Conservation (phyloP, 2,329 filamentous ascomycete genomes). For the Penicillium sp. region DNA sequence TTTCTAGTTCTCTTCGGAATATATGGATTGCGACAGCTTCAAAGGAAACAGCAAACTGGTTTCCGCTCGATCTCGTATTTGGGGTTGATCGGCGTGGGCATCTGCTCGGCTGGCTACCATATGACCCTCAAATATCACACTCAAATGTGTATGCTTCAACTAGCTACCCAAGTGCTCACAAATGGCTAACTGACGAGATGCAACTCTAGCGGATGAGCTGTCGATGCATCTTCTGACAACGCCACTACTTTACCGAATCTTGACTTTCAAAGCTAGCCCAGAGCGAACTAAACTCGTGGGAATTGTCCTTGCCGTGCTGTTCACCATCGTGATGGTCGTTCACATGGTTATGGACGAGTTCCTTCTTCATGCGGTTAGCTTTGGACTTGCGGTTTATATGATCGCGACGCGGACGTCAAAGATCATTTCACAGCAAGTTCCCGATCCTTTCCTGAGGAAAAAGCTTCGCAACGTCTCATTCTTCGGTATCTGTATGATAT, state of each 20-base stretch:
- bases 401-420: slow-evolving; percentile 41
- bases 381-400: slow-evolving; percentile 44
- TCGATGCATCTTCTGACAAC: slow-evolving; percentile 53
- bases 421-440: slow-evolving; percentile 43
- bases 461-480: slow-evolving; percentile 29
- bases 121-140: slow-evolving; percentile 44
- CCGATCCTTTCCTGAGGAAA: slow-evolving; percentile 33
- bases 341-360: slow-evolving; percentile 55
- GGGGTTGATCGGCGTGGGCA: slow-evolving; percentile 45
- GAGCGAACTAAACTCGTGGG: slow-evolving; percentile 34
- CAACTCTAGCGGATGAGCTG: slow-evolving; percentile 46
- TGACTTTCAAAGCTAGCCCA: slow-evolving; percentile 42
- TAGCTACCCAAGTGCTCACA: neutral
- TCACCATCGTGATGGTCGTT: slow-evolving; percentile 47
- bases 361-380: slow-evolving; percentile 46
- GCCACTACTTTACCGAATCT: slow-evolving; percentile 50
- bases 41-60: slow-evolving; percentile 27
- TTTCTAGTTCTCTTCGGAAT: slow-evolving; percentile 46
- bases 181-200: neutral
- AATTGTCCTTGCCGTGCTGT: slow-evolving; percentile 26
- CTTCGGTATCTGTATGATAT: slow-evolving; percentile 35
- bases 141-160: slow-evolving; percentile 38
- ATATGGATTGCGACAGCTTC: slow-evolving; percentile 44
- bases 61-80: slow-evolving; percentile 45
- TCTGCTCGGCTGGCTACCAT: slow-evolving; percentile 40